Percentiles rank a stretch among this genome's conserved stretches.
Evolutionary conservation across 148 eudicot species (phyloP).

Genomic region (Cornus suecica): DNA sequence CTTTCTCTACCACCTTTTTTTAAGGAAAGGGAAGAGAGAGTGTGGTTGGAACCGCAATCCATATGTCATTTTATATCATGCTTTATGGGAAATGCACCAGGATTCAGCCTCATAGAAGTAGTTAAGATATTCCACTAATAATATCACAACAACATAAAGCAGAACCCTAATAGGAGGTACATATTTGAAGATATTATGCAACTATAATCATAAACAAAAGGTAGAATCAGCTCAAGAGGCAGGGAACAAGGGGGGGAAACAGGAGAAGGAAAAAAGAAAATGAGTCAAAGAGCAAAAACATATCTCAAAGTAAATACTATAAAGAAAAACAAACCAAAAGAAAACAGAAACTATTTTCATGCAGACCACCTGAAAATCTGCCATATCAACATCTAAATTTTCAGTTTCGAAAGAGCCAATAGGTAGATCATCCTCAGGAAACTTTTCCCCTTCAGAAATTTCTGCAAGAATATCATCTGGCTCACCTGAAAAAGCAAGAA

Average conservation of each 20-base stretch:
- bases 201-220: neutral
- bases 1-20: too few relatives aligned
- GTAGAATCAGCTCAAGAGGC: neutral
- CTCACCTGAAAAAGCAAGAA: slow-evolving; percentile 26
- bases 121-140: neutral
- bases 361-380: slow-evolving; percentile 48
- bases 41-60: too few relatives aligned
- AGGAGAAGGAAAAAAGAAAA: neutral
- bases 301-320: neutral
- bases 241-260: neutral
- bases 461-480: slow-evolving; percentile 19
- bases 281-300: neutral
- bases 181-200: neutral
- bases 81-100: neutral
- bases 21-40: too few relatives aligned
- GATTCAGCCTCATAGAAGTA: neutral
- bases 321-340: neutral
- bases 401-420: slow-evolving; percentile 38
- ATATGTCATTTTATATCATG: neutral
- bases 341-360: neutral
- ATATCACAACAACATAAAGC: neutral
- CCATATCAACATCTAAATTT: slow-evolving; percentile 26
- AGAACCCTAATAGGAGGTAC: neutral
- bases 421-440: slow-evolving; percentile 17
- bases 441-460: slow-evolving; percentile 30